phyloP scores from a whole-genome alignment of 805 yeast genomes.

The Ogataea siamensis region DNA sequence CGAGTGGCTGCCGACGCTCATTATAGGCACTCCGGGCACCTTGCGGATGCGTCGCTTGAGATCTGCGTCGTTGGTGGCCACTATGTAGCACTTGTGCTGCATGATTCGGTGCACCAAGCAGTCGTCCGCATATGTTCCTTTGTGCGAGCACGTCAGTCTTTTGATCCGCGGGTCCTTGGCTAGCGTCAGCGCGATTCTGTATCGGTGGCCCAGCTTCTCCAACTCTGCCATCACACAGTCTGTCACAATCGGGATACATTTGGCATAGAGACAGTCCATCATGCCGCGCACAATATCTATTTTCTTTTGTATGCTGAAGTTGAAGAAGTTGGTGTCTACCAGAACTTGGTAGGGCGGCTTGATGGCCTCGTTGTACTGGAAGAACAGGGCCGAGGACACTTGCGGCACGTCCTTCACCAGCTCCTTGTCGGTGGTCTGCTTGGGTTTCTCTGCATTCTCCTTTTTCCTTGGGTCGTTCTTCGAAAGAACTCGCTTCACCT shows the following conservation, averaged over 20 bases:
- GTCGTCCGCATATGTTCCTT: slow-evolving; percentile 98
- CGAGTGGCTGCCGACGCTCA: slow-evolving; percentile 94
- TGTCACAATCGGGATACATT: slow-evolving; percentile 92
- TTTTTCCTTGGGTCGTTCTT: slow-evolving; percentile 66
- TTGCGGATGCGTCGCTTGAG: slow-evolving; percentile 90
- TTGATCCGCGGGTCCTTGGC: slow-evolving; percentile 93
- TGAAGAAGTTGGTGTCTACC: slow-evolving; percentile 94
- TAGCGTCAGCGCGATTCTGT: slow-evolving; percentile 85
- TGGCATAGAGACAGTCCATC: slow-evolving; percentile 94
- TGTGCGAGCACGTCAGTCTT: slow-evolving; percentile 84
- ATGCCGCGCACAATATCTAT: slow-evolving; percentile 92
- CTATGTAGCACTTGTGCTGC: slow-evolving; percentile 95
- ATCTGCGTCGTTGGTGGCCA: slow-evolving; percentile 98
- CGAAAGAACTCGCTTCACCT: slow-evolving; percentile 77
- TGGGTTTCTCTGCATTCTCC: slow-evolving; percentile 42
- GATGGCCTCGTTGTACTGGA: slow-evolving; percentile 89
- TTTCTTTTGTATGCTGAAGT: slow-evolving; percentile 93
- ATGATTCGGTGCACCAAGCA: slow-evolving; percentile 89
- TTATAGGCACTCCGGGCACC: slow-evolving; percentile 94
- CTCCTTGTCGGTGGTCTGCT: slow-evolving; percentile 64
- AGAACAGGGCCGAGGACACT: slow-evolving; percentile 91
- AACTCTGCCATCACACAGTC: slow-evolving; percentile 98
- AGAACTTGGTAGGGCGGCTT: slow-evolving; percentile 98
- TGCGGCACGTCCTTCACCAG: slow-evolving; percentile 77
- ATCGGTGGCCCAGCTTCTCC: slow-evolving; percentile 93